Base-by-base conservation (phyloP, 176 grass and related monocot species). In the Cenchrus americanus region DNA sequence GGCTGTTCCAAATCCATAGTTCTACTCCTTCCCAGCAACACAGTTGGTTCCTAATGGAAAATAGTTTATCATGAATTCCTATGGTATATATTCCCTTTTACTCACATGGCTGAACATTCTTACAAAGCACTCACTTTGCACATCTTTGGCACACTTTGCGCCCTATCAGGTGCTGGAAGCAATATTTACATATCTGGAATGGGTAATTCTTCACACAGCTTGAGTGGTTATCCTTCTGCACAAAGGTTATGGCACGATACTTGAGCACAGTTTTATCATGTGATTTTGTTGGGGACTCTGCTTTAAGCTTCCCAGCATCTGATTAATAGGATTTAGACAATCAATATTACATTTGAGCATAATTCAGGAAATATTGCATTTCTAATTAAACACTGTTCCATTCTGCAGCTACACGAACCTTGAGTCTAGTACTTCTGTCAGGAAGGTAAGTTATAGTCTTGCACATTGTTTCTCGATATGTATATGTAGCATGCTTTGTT, bases 151-250 rank as follows among this genome's bases (percentile, higher is more conserved):
- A 92, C 93, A 94, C 80, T 86, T 84, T 94, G 83, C 87, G 82
- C 93, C 92, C 89, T 87, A 99, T 84, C 93, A 99, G 96, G 93
- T 96, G 76, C 85, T 88, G 96, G 93, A 92, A 99, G 96, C 91
- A 95, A 95, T 89, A 88, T 88, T 89, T 87, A 98, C 96, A 90
- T 89, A 90, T 87, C 88, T 84, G 93, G 96, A 93, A 89, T 95
- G 89, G 89, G 85, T 94, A 90, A 78, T 88, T 90, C 96, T 92
- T 86, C 93, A 95, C 91, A 94, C 96, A 98, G 89, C 91, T 67
- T 95, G 89, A 88, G 77, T 95, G 93, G 83, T 87, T 98, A 92
- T 94, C 81, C 93, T 83, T 94, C 95, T 90, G 86, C 96, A 98
- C 96, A 91, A 94, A 98, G 93, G 96, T 98, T 95, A 93, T 84